Percentiles rank a stretch among this genome's conserved stretches.
phyloP scores from a whole-genome alignment of 352 stramenopile species.

The Phytophthora kernoviae region DNA sequence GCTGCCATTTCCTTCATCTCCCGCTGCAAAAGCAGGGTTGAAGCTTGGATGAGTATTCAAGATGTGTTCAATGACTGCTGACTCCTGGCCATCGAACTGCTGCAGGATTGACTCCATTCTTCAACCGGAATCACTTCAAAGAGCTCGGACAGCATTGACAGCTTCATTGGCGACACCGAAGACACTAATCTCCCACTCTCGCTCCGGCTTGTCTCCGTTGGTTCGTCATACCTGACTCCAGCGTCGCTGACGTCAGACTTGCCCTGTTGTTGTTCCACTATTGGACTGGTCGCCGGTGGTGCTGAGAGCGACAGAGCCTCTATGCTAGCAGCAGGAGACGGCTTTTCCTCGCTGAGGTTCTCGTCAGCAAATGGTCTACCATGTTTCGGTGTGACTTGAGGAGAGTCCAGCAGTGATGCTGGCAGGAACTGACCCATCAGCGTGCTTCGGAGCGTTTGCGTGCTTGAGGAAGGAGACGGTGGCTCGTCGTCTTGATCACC shows the following conservation, averaged over 20 bases:
- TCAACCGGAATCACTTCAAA: conserved; percentile 74
- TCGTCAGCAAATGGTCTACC: conserved; percentile 32
- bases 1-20: conserved; percentile 24
- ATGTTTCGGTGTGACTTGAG: conserved; percentile 73
- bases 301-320: conserved; percentile 40
- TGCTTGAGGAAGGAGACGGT: conserved; percentile 51
- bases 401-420: conserved; percentile 79
- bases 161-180: conserved; percentile 53
- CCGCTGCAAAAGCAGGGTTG: conserved; percentile 52
- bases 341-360: conserved; percentile 38
- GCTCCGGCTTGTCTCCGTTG: conserved; percentile 33
- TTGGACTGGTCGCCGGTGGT: conserved; percentile 28
- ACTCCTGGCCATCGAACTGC: conserved; percentile 53
- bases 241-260: conserved; percentile 14
- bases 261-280: conserved; percentile 28
- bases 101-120: conserved; percentile 64
- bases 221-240: conserved; percentile 35
- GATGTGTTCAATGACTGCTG: conserved; percentile 67
- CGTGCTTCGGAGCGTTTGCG: conserved; percentile 68
- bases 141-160: conserved; percentile 72
- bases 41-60: conserved; percentile 74
- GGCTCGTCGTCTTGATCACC: conserved; percentile 47
- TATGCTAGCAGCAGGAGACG: conserved; percentile 24
- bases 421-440: conserved; percentile 84
- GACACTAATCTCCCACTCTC: conserved; percentile 33